A percentile compares a stretch with the other conserved stretches of the same genome.
These are phyloP conservation scores for Trypanosoma brucei DNA, from an alignment of 208 protist species.

Conservation along the genomic window DNA sequence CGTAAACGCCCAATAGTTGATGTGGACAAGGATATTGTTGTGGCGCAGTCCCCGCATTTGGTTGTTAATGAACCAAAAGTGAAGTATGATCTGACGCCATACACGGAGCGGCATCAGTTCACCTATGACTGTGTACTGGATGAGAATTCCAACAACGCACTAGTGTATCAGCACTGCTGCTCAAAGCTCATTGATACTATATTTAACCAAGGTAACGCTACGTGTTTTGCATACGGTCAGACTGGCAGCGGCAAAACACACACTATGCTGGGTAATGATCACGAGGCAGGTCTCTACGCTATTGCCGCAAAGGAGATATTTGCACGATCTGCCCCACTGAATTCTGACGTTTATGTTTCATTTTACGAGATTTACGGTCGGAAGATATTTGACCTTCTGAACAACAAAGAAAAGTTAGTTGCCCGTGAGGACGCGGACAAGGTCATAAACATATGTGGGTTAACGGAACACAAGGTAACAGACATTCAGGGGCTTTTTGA, in stretches of 20 bases:
- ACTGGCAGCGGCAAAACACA: slow-evolving; percentile 94
- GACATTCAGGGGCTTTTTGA: slow-evolving; percentile 87
- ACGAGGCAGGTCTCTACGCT: slow-evolving; percentile 91
- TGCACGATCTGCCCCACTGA: slow-evolving; percentile 40
- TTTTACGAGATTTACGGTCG: slow-evolving; percentile 98
- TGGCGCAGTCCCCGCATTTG: slow-evolving; percentile 62
- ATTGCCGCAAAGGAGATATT: slow-evolving; percentile 95
- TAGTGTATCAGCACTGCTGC: slow-evolving; percentile 92
- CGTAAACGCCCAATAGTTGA: slow-evolving; percentile 82
- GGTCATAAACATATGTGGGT: slow-evolving; percentile 93
- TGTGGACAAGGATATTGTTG: slow-evolving; percentile 78
- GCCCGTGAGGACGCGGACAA: slow-evolving; percentile 93
- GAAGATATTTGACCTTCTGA: slow-evolving; percentile 96
- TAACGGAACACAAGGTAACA: slow-evolving; percentile 84
- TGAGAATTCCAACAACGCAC: slow-evolving; percentile 84
- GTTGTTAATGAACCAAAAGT: slow-evolving; percentile 91
- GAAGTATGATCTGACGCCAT: slow-evolving; percentile 95
- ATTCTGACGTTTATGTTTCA: slow-evolving; percentile 73
- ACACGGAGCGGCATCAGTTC: slow-evolving; percentile 95
- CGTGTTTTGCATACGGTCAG: slow-evolving; percentile 97
- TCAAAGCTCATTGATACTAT: slow-evolving; percentile 94
- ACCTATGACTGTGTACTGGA: slow-evolving; percentile 95
- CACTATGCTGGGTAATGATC: slow-evolving; percentile 89
- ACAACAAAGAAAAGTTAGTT: slow-evolving; percentile 89
- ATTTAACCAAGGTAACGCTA: slow-evolving; percentile 93